These are phyloP conservation scores for Serpula lacrymans DNA, from an alignment of 768 basidiomycete genomes.

Conservation along the genomic window DNA sequence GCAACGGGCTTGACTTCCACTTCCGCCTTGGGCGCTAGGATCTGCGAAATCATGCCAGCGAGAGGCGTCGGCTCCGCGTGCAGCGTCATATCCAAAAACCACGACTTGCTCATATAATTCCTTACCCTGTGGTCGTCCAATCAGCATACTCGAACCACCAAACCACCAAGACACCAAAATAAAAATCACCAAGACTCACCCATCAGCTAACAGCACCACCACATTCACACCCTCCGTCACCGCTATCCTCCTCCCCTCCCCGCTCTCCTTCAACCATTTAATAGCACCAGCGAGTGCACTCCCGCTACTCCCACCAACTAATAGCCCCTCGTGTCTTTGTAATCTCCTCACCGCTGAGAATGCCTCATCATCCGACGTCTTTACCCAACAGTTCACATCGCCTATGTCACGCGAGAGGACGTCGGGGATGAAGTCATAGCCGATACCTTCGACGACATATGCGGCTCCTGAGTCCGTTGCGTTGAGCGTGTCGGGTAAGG, in stretches of 20 bases:
- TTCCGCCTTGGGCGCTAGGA: too few species aligned
- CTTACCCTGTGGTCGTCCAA: too few species aligned
- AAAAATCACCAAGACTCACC: conserved; percentile 48
- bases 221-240: conserved; percentile 78
- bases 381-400: conserved; percentile 79
- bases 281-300: conserved; percentile 78
- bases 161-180: background rate
- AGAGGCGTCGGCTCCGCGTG: conserved; percentile 52
- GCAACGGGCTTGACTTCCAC: too few species aligned
- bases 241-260: conserved; percentile 60
- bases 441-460: conserved; percentile 95
- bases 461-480: conserved; percentile 38
- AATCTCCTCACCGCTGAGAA: conserved; percentile 71
- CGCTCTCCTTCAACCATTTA: conserved; percentile 64
- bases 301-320: conserved; percentile 93
- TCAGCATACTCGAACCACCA: conserved; percentile 7
- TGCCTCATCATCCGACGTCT: conserved; percentile 77
- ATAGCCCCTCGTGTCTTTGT: conserved; percentile 82
- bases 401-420: conserved; percentile 66
- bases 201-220: conserved; percentile 86
- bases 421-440: conserved; percentile 89
- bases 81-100: conserved; percentile 77
- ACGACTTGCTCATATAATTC: conserved; percentile 93
- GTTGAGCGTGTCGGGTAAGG: conserved; percentile 66
- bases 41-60: too few species aligned